Evolutionary conservation across 345 rosid species (phyloP).

Genomic region (Leavenworthia alabamica): DNA sequence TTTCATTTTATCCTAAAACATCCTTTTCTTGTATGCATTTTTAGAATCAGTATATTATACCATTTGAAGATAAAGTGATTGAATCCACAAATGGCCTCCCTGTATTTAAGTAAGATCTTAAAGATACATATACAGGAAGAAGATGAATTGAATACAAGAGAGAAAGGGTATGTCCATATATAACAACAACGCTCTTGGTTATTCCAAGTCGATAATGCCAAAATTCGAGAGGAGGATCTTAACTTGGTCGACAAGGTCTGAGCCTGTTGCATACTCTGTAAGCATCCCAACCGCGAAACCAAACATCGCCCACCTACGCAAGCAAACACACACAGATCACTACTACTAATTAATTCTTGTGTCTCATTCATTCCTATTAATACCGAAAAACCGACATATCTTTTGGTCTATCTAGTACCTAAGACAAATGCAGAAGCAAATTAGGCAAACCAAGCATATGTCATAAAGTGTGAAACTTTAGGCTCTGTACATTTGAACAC

Average conservation of each 20-base stretch:
- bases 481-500: too few species aligned
- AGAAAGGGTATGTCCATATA: not conserved
- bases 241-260: constrained; percentile 82
- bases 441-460: too few species aligned
- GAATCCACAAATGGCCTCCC: constrained; percentile 20
- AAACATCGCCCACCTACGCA: constrained; percentile 85
- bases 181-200: constrained; percentile 22
- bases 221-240: constrained; percentile 86
- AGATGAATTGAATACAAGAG: not conserved
- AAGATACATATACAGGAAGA: constrained; percentile 29
- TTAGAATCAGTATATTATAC: constrained; percentile 11
- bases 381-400: too few species aligned
- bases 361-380: too few species aligned
- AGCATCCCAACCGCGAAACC: constrained; percentile 91
- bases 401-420: too few species aligned
- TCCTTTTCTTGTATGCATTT: constrained; percentile 11
- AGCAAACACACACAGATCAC: not conserved
- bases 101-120: constrained; percentile 23
- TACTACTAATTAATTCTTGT: not conserved
- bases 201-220: constrained; percentile 79
- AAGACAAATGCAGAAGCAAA: too few species aligned
- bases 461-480: not conserved
- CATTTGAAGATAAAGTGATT: constrained; percentile 16
- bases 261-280: constrained; percentile 91
- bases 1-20: not conserved